Percentiles rank a stretch among this genome's conserved stretches.
These are phyloP conservation scores for Acacia acuminata DNA, from an alignment of 306 rosid species.

Conservation along the genomic window DNA sequence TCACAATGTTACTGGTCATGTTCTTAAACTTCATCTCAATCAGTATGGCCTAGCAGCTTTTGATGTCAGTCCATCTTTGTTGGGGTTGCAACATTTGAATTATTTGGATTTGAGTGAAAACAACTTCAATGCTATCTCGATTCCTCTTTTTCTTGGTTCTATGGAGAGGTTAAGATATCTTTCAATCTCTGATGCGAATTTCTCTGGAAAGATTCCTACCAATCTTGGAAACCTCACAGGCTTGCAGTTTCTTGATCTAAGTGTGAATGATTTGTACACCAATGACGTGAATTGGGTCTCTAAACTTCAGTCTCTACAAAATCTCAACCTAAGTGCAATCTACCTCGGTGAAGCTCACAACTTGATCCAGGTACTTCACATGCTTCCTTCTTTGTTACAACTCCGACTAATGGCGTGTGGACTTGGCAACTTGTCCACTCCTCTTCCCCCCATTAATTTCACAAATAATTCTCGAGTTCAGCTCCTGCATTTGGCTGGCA, in stretches of 20 bases:
- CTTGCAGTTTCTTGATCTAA: not conserved
- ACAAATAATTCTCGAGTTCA: not conserved
- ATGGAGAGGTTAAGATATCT: not conserved
- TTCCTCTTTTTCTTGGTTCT: not conserved
- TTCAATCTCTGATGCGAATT: not conserved
- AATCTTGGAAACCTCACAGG: not conserved
- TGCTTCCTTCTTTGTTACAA: not conserved
- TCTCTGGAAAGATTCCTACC: not conserved
- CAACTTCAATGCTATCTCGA: not conserved
- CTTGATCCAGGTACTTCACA: not conserved
- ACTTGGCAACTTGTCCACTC: not conserved
- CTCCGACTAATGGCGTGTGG: not conserved
- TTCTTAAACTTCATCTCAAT: too few relatives aligned
- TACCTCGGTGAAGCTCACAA: not conserved
- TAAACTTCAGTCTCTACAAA: not conserved
- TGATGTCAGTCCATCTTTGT: too few relatives aligned
- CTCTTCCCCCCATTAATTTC: not conserved
- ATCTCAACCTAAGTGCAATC: not conserved
- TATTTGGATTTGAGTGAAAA: not conserved
- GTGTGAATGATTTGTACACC: not conserved
- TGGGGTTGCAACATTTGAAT: too few relatives aligned
- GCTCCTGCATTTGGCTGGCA: not conserved
- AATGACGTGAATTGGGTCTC: not conserved
- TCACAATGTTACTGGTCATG: too few relatives aligned
- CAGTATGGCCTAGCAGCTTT: accelerated